Evolutionary conservation across 2,329 filamentous ascomycete genomes (phyloP).

Genomic region (Corynespora cassiicola): DNA sequence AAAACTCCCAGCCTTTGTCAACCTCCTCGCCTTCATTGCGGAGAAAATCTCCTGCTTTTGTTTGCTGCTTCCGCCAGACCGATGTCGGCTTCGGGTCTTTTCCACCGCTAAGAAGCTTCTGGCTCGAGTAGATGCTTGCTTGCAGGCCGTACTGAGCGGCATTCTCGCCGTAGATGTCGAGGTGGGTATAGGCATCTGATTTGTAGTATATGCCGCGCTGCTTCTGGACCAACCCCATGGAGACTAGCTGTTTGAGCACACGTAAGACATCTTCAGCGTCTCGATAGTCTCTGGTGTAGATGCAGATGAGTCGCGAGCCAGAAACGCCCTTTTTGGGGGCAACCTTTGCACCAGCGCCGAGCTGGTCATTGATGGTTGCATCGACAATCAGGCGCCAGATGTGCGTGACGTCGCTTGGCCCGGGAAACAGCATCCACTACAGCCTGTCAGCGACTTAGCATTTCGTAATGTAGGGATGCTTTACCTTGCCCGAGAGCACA

Average conservation of each 20-base stretch:
- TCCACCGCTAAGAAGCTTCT: constrained; percentile 36
- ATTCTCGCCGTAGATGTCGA: constrained; percentile 49
- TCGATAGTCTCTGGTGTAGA: constrained; percentile 79
- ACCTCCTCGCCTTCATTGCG: too few relatives aligned
- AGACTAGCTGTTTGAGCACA: constrained; percentile 68
- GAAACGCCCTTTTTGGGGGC: constrained; percentile 59
- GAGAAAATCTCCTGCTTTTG: constrained; percentile 7
- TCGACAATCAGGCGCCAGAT: constrained; percentile 72
- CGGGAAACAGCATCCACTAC: constrained; percentile 78
- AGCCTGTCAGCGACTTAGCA: constrained; percentile 17
- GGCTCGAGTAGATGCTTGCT: constrained; percentile 53
- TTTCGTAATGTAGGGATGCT: too few relatives aligned
- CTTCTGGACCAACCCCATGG: constrained; percentile 64
- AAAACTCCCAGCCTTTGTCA: too few relatives aligned
- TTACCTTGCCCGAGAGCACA: constrained; percentile 71
- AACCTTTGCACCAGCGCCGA: constrained; percentile 78
- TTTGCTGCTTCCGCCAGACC: constrained; percentile 19
- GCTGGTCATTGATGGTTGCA: constrained; percentile 70
- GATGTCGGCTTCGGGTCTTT: constrained; percentile 12
- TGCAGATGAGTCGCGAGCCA: constrained; percentile 68
- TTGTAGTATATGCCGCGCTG: constrained; percentile 77
- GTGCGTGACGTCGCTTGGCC: constrained; percentile 61
- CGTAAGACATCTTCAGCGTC: constrained; percentile 72
- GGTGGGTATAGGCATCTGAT: constrained; percentile 63
- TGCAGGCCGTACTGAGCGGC: constrained; percentile 45